Conservation (phyloP, 768 basidiomycete genomes). For the Lactarius evosmus region DNA sequence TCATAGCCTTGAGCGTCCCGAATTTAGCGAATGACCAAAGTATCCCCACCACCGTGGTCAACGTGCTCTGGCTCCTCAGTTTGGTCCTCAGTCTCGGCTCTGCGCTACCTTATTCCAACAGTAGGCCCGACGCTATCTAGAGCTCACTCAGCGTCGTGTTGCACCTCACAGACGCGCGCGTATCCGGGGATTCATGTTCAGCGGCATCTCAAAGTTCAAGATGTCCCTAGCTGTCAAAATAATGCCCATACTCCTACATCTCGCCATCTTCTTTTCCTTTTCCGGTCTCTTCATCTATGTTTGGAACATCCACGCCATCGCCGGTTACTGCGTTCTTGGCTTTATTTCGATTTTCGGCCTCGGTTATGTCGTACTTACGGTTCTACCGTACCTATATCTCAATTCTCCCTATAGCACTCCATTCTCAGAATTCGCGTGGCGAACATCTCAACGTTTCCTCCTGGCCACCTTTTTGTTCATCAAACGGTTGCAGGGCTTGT, state of each 20-base stretch:
- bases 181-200: background rate
- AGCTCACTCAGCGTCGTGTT: background rate
- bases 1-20: background rate
- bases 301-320: background rate
- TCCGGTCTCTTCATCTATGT: background rate
- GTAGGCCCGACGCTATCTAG: background rate
- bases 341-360: background rate
- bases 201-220: background rate
- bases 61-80: conserved; percentile 7
- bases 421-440: background rate
- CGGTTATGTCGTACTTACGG: background rate
- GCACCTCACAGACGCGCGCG: background rate
- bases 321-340: background rate
- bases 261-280: background rate
- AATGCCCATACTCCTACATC: background rate
- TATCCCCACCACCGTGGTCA: too few relatives aligned
- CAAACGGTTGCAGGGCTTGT: background rate
- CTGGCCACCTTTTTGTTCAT: background rate
- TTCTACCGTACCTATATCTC: background rate
- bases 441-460: background rate
- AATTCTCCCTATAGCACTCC: conserved; percentile 12
- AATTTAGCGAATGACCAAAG: background rate
- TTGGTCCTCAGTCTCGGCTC: background rate
- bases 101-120: background rate
- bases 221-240: background rate